Percentiles rank a stretch among this genome's conserved stretches.
Conservation (phyloP, 2,329 filamentous ascomycete genomes). For the Fusarium nelsonii region DNA sequence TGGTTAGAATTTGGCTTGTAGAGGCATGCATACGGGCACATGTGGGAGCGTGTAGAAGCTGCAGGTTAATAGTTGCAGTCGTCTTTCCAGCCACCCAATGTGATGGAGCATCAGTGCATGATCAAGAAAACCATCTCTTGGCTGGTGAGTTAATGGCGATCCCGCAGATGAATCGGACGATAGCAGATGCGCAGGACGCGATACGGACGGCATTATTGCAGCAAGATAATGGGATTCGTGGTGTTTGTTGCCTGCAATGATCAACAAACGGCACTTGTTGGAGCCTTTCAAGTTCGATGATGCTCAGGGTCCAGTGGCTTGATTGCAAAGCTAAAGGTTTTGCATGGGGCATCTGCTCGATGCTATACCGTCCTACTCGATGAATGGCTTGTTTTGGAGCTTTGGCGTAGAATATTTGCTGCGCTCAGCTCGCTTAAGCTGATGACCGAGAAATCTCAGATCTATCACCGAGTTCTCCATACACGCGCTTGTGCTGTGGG, state of each 20-base stretch:
- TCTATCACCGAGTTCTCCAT: slow-evolving; percentile 27
- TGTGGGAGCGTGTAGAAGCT: slow-evolving; percentile 42
- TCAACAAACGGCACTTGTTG: slow-evolving; percentile 23
- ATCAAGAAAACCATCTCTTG: slow-evolving; percentile 38
- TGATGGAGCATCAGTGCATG: slow-evolving; percentile 32
- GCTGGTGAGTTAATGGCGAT: slow-evolving; percentile 40
- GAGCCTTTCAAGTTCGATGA: slow-evolving; percentile 22
- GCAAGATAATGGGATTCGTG: slow-evolving; percentile 15
- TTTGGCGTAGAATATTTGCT: slow-evolving; percentile 1
- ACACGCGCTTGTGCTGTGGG: slow-evolving; percentile 13
- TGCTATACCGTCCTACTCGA: neutral
- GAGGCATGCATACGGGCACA: slow-evolving; percentile 40
- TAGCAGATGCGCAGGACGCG: slow-evolving; percentile 28
- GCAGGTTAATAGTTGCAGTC: slow-evolving; percentile 31
- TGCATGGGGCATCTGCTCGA: slow-evolving; percentile 8
- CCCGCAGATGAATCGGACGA: slow-evolving; percentile 40
- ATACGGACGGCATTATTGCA: slow-evolving; percentile 34
- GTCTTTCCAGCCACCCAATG: slow-evolving; percentile 45
- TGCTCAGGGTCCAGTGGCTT: slow-evolving; percentile 8
- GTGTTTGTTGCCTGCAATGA: slow-evolving; percentile 33
- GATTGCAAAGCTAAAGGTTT: neutral
- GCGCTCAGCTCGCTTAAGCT: slow-evolving; percentile 30
- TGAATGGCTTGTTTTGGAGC: slow-evolving; percentile 3
- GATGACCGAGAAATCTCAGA: slow-evolving; percentile 23
- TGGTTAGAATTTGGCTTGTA: slow-evolving; percentile 39